phyloP scores from a whole-genome alignment of 2,329 filamentous ascomycete genomes.

The Fonsecaea pugnacius region DNA sequence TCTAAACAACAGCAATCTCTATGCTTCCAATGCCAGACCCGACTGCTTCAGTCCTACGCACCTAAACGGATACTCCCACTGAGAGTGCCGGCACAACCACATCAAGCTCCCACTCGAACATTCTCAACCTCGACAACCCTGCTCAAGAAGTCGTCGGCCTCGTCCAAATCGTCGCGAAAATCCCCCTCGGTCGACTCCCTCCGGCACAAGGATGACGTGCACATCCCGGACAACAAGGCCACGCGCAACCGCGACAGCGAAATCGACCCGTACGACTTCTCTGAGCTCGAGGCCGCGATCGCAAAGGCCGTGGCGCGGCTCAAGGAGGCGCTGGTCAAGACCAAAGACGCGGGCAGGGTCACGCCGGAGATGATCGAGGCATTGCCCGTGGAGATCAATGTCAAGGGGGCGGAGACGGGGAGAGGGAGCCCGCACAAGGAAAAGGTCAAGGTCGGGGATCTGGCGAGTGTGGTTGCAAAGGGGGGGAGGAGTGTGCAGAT shows the following conservation, averaged over 20 bases:
- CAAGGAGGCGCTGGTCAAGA: slow-evolving; percentile 64
- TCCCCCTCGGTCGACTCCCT: slow-evolving; percentile 36
- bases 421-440: slow-evolving; percentile 36
- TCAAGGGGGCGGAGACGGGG: slow-evolving; percentile 58
- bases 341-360: slow-evolving; percentile 65
- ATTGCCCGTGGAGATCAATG: slow-evolving; percentile 63
- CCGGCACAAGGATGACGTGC: slow-evolving; percentile 44
- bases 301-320: slow-evolving; percentile 60
- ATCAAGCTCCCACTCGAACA: not conserved
- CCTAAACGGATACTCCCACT: not conserved
- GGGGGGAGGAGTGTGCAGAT: slow-evolving; percentile 64
- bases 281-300: slow-evolving; percentile 61
- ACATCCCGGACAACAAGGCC: slow-evolving; percentile 55
- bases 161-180: slow-evolving; percentile 45
- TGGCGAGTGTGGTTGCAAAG: slow-evolving; percentile 70
- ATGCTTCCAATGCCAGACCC: slow-evolving; percentile 25
- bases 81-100: not conserved
- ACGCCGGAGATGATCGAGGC: slow-evolving; percentile 66
- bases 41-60: not conserved
- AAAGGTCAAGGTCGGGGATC: slow-evolving; percentile 61
- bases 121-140: slow-evolving; percentile 52
- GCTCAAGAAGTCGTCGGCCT: slow-evolving; percentile 60
- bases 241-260: slow-evolving; percentile 44
- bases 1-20: slow-evolving; percentile 9
- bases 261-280: slow-evolving; percentile 65